Evolutionary conservation across 768 basidiomycete genomes (phyloP).

Genomic region (Tremella fuciformis): DNA sequence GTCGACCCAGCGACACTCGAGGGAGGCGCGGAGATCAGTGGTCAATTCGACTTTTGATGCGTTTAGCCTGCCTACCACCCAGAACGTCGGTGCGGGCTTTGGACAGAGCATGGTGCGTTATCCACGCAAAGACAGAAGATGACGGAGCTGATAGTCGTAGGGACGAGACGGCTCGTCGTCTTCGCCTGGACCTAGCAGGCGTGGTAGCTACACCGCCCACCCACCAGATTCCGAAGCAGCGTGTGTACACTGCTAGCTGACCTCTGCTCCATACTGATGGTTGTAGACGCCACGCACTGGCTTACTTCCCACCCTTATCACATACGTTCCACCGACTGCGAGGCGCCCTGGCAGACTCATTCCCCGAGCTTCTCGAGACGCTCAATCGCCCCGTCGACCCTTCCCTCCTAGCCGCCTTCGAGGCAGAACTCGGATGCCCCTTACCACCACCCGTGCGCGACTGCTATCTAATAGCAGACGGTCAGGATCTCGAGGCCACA

Average conservation of each 20-base stretch:
- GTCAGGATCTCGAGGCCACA: conserved; percentile 69
- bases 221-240: conserved; percentile 30
- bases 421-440: conserved; percentile 69
- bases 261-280: too few relatives aligned
- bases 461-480: conserved; percentile 80
- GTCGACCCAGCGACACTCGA: conserved; percentile 16
- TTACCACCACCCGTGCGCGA: conserved; percentile 87
- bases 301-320: conserved; percentile 69
- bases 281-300: conserved; percentile 23
- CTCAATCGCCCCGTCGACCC: conserved; percentile 86
- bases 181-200: conserved; percentile 44
- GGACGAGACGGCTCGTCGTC: conserved; percentile 34
- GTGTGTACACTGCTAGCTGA: conserved; percentile 17
- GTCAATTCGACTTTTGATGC: conserved; percentile 80
- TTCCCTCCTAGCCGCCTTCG: conserved; percentile 73
- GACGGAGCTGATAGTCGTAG: background rate
- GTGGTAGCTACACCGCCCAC: conserved; percentile 26
- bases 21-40: conserved; percentile 52
- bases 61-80: conserved; percentile 71
- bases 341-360: conserved; percentile 75
- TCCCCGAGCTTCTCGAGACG: conserved; percentile 92
- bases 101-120: conserved; percentile 12
- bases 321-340: conserved; percentile 81
- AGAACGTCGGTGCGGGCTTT: conserved; percentile 16
- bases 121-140: conserved; percentile 5